Percentiles rank a stretch among this genome's conserved stretches.
These are phyloP conservation scores for Warburgia ugandensis DNA, from an alignment of 164 flowering plant species.

Conservation along the genomic window DNA sequence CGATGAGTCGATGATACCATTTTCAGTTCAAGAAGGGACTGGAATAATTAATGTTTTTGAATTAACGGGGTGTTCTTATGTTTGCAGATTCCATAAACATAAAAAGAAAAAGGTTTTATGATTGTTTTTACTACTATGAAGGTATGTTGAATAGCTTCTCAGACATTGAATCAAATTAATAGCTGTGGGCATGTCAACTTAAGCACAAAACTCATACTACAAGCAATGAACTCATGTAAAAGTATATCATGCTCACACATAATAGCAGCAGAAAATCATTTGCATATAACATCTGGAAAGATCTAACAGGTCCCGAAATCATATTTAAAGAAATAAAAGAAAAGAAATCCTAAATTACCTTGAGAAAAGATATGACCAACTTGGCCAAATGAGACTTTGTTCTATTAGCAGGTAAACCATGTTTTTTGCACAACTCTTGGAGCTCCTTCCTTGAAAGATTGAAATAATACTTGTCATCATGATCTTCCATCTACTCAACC, in stretches of 20 bases:
- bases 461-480: conserved; percentile 17
- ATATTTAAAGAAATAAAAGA: background rate
- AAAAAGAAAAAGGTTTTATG: too few relatives aligned
- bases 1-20: too few relatives aligned
- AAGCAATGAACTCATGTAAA: background rate
- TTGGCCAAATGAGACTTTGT: conserved; percentile 26
- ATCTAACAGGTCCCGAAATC: background rate
- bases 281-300: background rate
- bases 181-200: background rate
- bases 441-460: conserved; percentile 43
- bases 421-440: conserved; percentile 39
- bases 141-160: too few relatives aligned
- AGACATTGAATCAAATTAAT: background rate
- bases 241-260: background rate
- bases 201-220: background rate
- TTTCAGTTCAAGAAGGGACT: too few relatives aligned
- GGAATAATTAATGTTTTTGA: too few relatives aligned
- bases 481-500: conserved; percentile 21
- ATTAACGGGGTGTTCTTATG: too few relatives aligned
- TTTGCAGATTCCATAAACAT: too few relatives aligned
- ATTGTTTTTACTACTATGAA: too few relatives aligned
- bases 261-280: background rate
- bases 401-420: conserved; percentile 35
- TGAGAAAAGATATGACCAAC: conserved; percentile 18
- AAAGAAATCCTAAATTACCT: conserved; percentile 16